Evolutionary conservation across 768 basidiomycete genomes (phyloP).

Genomic region (Tubosaeta sp.): DNA sequence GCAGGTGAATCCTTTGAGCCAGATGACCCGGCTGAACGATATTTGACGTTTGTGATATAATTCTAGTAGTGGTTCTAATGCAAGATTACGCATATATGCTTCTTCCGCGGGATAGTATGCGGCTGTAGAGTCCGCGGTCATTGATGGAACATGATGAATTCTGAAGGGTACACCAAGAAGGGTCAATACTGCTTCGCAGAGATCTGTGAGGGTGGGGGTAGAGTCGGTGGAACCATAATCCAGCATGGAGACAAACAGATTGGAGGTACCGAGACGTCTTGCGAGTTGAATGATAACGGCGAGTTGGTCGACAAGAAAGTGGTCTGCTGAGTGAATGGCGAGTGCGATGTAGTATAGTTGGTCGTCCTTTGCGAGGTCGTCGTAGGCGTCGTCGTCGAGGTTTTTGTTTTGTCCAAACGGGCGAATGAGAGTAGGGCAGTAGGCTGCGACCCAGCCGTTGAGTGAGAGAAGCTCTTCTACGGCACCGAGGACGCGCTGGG

Average conservation of each 20-base stretch:
- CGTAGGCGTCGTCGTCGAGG: conserved; percentile 69
- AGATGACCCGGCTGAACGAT: conserved; percentile 86
- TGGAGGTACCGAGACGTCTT: conserved; percentile 80
- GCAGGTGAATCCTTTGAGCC: conserved; percentile 99
- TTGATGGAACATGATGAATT: conserved; percentile 85
- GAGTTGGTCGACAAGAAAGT: conserved; percentile 97
- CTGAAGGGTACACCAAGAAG: conserved; percentile 91
- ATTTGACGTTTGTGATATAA: conserved; percentile 72
- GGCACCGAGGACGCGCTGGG: conserved; percentile 82
- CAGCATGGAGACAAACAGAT: conserved; percentile 96
- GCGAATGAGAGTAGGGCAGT: conserved; percentile 89
- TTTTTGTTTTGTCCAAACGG: conserved; percentile 91
- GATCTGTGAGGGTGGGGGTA: conserved; percentile 88
- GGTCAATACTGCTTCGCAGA: conserved; percentile 93
- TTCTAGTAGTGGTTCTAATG: conserved; percentile 85
- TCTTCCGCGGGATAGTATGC: conserved; percentile 97
- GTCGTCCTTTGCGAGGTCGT: conserved; percentile 79
- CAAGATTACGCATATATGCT: conserved; percentile 89
- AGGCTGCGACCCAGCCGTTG: conserved; percentile 97
- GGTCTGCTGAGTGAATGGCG: conserved; percentile 96
- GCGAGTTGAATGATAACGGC: conserved; percentile 97
- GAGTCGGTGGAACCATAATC: conserved; percentile 96
- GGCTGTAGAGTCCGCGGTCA: conserved; percentile 84
- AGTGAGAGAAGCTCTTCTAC: conserved; percentile 93
- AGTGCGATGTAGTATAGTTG: conserved; percentile 93